Conservation (phyloP, 176 grass and related monocot genomes). For the Rhynchospora tenuis region DNA sequence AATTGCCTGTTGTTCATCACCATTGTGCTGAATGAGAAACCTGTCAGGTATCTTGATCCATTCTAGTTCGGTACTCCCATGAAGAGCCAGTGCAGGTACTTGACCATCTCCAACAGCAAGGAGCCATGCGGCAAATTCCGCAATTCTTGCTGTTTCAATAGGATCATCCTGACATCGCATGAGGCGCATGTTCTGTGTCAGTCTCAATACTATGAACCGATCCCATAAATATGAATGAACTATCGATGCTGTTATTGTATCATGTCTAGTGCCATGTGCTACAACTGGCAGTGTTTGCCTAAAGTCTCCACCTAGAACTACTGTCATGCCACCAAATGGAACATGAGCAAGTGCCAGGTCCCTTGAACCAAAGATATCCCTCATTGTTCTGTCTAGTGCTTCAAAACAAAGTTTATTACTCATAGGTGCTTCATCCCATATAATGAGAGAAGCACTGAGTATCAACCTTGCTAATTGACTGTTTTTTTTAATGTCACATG, state of each 20-base stretch:
- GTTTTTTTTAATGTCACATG: too few species aligned
- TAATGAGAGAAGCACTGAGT: too few species aligned
- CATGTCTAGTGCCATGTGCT: not conserved
- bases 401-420: not conserved
- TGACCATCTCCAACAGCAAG: not conserved
- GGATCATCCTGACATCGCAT: not conserved
- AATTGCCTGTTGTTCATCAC: conserved; percentile 4
- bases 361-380: not conserved
- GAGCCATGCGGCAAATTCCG: not conserved
- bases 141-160: not conserved
- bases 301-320: not conserved
- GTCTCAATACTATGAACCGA: not conserved
- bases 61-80: not conserved
- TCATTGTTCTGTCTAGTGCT: not conserved
- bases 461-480: too few species aligned
- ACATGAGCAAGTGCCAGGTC: not conserved
- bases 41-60: not conserved
- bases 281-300: not conserved
- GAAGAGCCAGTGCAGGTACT: not conserved
- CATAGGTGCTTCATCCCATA: not conserved
- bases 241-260: not conserved
- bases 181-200: not conserved
- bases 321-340: not conserved
- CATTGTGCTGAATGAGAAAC: not conserved
- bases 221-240: not conserved